These are phyloP conservation scores for Pittosporum tobira DNA, from an alignment of 129 eudicot species.

Conservation along the genomic window DNA sequence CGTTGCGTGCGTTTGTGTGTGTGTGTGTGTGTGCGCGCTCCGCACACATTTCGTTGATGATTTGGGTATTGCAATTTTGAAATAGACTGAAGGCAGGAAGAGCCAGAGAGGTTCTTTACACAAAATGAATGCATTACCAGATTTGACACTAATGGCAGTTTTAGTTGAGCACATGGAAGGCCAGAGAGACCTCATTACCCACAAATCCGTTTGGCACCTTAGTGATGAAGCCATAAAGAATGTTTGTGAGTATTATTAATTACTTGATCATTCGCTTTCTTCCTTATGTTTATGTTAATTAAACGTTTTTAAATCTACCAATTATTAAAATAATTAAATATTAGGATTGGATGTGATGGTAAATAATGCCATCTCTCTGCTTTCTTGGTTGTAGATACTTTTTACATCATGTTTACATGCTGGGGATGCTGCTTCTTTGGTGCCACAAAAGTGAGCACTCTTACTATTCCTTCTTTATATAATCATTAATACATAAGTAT, in stretches of 20 bases:
- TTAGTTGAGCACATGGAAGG: constrained; percentile 82
- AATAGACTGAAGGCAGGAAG: constrained; percentile 25
- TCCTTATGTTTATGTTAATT: neutral
- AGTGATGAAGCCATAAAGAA: constrained; percentile 71
- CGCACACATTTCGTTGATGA: neutral
- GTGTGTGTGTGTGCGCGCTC: no score
- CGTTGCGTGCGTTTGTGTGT: constrained; percentile 4
- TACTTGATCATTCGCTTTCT: neutral
- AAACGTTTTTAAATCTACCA: neutral
- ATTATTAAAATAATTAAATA: neutral
- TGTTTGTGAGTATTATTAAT: constrained; percentile 49
- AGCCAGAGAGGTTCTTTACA: constrained; percentile 14
- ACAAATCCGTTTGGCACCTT: constrained; percentile 87
- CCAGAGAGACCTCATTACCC: constrained; percentile 83
- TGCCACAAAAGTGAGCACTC: constrained; percentile 52
- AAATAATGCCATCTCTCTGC: neutral
- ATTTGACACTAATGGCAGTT: constrained; percentile 85
- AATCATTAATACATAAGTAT: neutral
- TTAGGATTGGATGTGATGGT: neutral
- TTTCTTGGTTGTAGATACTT: constrained; percentile 35
- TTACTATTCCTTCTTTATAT: neutral
- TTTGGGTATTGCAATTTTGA: constrained; percentile 6
- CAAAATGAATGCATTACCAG: constrained; percentile 56
- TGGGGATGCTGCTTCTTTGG: constrained; percentile 98
- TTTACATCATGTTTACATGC: constrained; percentile 80